phyloP scores from a whole-genome alignment of 2,329 filamentous ascomycete genomes.

The Fusarium sp. region DNA sequence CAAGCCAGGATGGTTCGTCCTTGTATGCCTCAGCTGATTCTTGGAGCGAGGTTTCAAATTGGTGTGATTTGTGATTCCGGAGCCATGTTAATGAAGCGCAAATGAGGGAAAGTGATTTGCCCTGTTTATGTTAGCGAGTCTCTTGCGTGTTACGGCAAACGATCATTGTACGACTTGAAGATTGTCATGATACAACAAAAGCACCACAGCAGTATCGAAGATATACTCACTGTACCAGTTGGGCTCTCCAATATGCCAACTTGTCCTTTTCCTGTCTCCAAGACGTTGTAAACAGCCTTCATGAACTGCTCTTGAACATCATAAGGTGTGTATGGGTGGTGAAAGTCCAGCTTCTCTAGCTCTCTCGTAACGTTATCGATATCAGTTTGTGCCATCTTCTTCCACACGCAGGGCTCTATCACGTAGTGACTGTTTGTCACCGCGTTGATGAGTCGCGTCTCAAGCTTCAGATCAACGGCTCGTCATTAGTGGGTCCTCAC shows the following conservation, averaged over 20 bases:
- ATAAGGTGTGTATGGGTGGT: slow-evolving; percentile 90
- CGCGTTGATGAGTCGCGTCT: slow-evolving; percentile 29
- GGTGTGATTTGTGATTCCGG: slow-evolving; percentile 78
- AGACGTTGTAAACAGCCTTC: slow-evolving; percentile 81
- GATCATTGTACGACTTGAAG: not conserved
- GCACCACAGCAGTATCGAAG: not conserved
- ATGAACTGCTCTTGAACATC: slow-evolving; percentile 91
- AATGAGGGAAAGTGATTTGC: slow-evolving; percentile 92
- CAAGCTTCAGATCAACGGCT: slow-evolving; percentile 11
- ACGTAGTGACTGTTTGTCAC: not conserved
- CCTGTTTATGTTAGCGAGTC: slow-evolving; percentile 59
- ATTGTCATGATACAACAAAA: too few species aligned
- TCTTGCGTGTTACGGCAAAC: not conserved
- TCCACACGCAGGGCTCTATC: not conserved
- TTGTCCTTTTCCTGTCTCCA: slow-evolving; percentile 77
- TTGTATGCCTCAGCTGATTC: slow-evolving; percentile 60
- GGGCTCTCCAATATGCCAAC: slow-evolving; percentile 92
- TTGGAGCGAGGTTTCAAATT: slow-evolving; percentile 66
- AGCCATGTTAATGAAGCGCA: slow-evolving; percentile 92
- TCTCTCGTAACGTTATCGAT: slow-evolving; percentile 36
- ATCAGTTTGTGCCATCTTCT: slow-evolving; percentile 37
- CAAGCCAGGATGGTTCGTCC: slow-evolving; percentile 87
- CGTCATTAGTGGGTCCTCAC: slow-evolving; percentile 39
- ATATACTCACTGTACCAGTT: slow-evolving; percentile 75
- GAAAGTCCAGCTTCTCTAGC: slow-evolving; percentile 70